Percentiles rank a stretch among this genome's conserved stretches.
Evolutionary conservation across 2,329 filamentous ascomycete species (phyloP).

Genomic region (Diaporthe amygdali): DNA sequence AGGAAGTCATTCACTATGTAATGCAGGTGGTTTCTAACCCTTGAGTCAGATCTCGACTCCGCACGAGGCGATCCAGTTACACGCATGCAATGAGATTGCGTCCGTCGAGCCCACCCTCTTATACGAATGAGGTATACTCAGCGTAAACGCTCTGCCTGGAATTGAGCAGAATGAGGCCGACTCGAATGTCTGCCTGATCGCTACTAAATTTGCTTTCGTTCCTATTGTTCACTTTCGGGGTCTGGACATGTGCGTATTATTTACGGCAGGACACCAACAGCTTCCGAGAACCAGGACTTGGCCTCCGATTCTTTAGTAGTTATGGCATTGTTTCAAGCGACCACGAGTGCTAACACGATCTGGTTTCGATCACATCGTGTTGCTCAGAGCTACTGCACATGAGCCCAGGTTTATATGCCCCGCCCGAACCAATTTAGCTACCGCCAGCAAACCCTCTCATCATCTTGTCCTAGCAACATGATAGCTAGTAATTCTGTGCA

Average conservation of each 20-base stretch:
- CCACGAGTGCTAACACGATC: too few relatives aligned
- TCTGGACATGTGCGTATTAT: neutral
- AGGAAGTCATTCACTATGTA: neutral
- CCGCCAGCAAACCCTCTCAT: too few relatives aligned
- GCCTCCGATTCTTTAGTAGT: too few relatives aligned
- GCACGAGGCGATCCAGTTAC: neutral
- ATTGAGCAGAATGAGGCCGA: neutral
- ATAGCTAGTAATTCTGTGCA: too few relatives aligned
- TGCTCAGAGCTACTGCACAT: too few relatives aligned
- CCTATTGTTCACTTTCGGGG: neutral
- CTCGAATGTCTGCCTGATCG: neutral
- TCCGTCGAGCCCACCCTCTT: neutral
- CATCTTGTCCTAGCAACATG: too few relatives aligned
- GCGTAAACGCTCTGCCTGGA: conserved; percentile 1
- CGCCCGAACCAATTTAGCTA: too few relatives aligned
- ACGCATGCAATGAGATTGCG: neutral
- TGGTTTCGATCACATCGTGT: too few relatives aligned
- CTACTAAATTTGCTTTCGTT: neutral
- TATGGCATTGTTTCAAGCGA: too few relatives aligned
- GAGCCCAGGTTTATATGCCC: too few relatives aligned
- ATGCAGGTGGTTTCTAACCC: neutral
- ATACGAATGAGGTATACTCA: neutral
- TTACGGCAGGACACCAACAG: too few relatives aligned
- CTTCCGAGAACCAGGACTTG: too few relatives aligned
- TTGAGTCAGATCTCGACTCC: neutral